Evolutionary conservation across 352 stramenopile genomes (phyloP), one percentile per base, ranked within the genome.

Genomic region (Pythium biforme): DNA sequence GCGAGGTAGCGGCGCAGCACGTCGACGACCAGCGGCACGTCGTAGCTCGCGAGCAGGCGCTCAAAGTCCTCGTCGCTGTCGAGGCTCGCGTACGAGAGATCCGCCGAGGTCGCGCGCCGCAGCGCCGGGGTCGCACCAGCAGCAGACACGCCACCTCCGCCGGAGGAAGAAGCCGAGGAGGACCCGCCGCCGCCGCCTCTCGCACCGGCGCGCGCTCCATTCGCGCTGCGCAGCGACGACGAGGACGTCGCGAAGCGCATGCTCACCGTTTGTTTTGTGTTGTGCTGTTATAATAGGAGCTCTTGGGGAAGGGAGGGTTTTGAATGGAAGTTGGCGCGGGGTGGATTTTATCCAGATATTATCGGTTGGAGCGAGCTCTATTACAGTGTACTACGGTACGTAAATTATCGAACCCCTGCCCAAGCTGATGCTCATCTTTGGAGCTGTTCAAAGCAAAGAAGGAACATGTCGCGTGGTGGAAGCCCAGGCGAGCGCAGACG

Each of bases 41-140:
- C 80, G 74, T 94, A 94, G 23, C 73, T 88, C 37, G 66, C 66
- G 25, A 92, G 59, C 50, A 81, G 73, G 10, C 72, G 75, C 50
- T 79, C 79, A 46, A 94, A 94, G 25, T 94, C 85, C 7, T 85
- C 73, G 59, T 92, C 83, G 10, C 71, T 87, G 29, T 91, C 84
- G 55, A 88, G 33, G 26, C 53, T 69, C n/a, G 61, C 40, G 45
- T 61, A 58, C 27, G 55, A 26, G 29, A 73, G 40, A 26, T 73
- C 66, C 26, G 55, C 58, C 54, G 59, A 48, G 20, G 59, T 17
- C 34, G 49, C 20, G 50, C 63, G 63, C 7, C 56, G 63, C 40
- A 63, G 55, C 45, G 50, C 26, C 37, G 64, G 31, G 22, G 56
- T 17, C 23, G 19, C 9, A 53, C 47, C n/a, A n/a, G n/a, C n/a